Evolutionary conservation across 1,284 basidiomycete genomes (phyloP).

Genomic region (Neonothopanus nambi): DNA sequence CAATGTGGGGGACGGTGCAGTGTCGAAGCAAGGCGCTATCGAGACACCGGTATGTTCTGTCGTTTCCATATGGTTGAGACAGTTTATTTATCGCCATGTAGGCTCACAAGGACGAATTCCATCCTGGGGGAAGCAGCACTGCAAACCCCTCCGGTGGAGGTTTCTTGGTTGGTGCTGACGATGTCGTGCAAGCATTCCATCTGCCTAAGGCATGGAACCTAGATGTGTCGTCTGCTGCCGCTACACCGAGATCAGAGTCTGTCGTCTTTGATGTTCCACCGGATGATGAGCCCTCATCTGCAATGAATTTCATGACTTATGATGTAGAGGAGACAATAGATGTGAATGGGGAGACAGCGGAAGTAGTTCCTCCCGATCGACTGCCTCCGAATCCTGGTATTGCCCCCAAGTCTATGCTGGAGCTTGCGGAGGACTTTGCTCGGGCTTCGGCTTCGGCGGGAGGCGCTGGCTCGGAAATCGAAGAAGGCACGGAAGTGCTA

Average conservation of each 20-base stretch:
- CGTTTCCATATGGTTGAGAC: neutral
- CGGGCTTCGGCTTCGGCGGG: slow-evolving; percentile 16
- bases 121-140: neutral
- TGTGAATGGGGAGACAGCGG: too few species aligned
- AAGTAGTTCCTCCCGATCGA: too few species aligned
- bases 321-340: slow-evolving; percentile 8
- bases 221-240: slow-evolving; percentile 15
- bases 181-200: slow-evolving; percentile 69
- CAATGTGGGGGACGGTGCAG: slow-evolving; percentile 9
- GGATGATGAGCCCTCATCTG: neutral
- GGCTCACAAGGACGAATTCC: slow-evolving; percentile 12
- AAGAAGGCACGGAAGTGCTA: slow-evolving; percentile 1
- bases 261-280: neutral
- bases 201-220: slow-evolving; percentile 61
- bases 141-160: slow-evolving; percentile 42
- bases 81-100: neutral
- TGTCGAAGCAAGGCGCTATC: slow-evolving; percentile 18
- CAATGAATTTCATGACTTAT: slow-evolving; percentile 3
- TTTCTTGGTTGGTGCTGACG: slow-evolving; percentile 70
- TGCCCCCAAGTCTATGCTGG: slow-evolving; percentile 61
- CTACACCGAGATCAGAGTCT: slow-evolving; percentile 20
- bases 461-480: neutral
- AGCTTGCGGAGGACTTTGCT: slow-evolving; percentile 56
- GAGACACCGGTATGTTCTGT: slow-evolving; percentile 22
- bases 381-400: slow-evolving; percentile 14